Evolutionary conservation across 2,329 filamentous ascomycete genomes (phyloP).

Genomic region (Stromatinia cepivora): DNA sequence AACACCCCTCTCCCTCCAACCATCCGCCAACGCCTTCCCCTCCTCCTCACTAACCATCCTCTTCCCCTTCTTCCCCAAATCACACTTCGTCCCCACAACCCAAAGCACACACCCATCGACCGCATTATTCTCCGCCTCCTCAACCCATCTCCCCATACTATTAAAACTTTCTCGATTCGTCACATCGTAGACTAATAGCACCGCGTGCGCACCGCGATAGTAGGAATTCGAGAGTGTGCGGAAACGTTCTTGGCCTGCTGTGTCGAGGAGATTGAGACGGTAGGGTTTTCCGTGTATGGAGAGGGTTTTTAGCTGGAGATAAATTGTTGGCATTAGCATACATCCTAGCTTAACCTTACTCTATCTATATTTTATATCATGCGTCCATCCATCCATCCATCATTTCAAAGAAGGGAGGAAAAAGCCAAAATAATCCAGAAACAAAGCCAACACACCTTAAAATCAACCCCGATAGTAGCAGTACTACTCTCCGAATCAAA

Average conservation of each 20-base stretch:
- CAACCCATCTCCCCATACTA: conserved; percentile 55
- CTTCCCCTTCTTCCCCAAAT: conserved; percentile 44
- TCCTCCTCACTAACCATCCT: conserved; percentile 51
- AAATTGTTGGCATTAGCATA: not conserved
- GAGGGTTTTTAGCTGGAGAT: conserved; percentile 52
- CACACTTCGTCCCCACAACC: conserved; percentile 54
- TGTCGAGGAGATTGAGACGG: conserved; percentile 65
- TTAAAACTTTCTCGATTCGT: conserved; percentile 59
- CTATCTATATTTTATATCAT: not conserved
- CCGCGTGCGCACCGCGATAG: conserved; percentile 92
- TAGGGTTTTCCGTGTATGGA: conserved; percentile 54
- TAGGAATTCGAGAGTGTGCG: conserved; percentile 92
- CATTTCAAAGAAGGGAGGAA: not conserved
- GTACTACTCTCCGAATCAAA: conserved; percentile 56
- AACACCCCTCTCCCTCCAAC: conserved; percentile 43
- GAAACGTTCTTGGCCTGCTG: conserved; percentile 93
- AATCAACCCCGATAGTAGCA: conserved; percentile 59
- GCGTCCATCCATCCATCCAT: not conserved
- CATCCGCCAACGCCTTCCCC: conserved; percentile 47
- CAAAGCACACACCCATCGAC: conserved; percentile 51
- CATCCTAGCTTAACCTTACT: not conserved
- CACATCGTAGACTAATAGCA: conserved; percentile 94
- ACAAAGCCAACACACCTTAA: conserved; percentile 47
- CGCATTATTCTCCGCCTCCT: conserved; percentile 53
- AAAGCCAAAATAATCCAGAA: not conserved